phyloP scores from a whole-genome alignment of 129 eudicot genomes.

The Mikania micrantha region DNA sequence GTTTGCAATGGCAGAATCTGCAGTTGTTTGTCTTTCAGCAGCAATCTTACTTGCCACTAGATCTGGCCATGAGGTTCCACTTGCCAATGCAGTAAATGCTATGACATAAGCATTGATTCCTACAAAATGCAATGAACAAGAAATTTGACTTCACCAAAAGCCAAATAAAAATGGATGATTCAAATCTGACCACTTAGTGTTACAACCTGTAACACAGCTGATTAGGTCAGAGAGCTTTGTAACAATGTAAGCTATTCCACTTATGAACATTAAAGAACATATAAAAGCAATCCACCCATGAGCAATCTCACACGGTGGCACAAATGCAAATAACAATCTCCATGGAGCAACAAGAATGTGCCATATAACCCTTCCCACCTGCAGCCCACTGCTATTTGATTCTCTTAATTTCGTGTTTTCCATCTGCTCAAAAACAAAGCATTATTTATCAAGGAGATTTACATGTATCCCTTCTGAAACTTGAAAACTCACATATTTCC shows the following conservation, averaged over 20 bases:
- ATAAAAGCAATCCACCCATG: conserved; percentile 96
- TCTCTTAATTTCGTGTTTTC: conserved; percentile 39
- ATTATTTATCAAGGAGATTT: no score
- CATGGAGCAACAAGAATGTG: conserved; percentile 67
- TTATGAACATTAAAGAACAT: conserved; percentile 63
- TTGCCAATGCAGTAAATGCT: conserved; percentile 88
- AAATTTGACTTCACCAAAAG: conserved; percentile 8
- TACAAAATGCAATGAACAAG: conserved; percentile 30
- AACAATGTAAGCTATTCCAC: conserved; percentile 80
- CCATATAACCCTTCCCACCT: conserved; percentile 44
- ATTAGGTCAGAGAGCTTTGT: conserved; percentile 70
- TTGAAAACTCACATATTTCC: no score
- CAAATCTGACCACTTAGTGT: not conserved
- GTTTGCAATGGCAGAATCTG: conserved; percentile 97
- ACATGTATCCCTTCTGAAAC: no score
- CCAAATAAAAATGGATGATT: not conserved
- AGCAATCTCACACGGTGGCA: conserved; percentile 90
- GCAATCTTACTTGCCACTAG: conserved; percentile 97
- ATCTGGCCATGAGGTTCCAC: conserved; percentile 98
- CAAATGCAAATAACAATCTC: conserved; percentile 82
- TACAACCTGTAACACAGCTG: conserved; percentile 87
- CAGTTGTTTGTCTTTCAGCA: conserved; percentile 86
- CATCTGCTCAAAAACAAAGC: conserved; percentile 34
- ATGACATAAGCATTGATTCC: conserved; percentile 78
- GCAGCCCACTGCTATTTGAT: conserved; percentile 11